Percentiles rank a stretch among this genome's conserved stretches.
These are phyloP conservation scores for Hypomontagnella monticulosa DNA, from an alignment of 495 filamentous ascomycete species.

Conservation along the genomic window DNA sequence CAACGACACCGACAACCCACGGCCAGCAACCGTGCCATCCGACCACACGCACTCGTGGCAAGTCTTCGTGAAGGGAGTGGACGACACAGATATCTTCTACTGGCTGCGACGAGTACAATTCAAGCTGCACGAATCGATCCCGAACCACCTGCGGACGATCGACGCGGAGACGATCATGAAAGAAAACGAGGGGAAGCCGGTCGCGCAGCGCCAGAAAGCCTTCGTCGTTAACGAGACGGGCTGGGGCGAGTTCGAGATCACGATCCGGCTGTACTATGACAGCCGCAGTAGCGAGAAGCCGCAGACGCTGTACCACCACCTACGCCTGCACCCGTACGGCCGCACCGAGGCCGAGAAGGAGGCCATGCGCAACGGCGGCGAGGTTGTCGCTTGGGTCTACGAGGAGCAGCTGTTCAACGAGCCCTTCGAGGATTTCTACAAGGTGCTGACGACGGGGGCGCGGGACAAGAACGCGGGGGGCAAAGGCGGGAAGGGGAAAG, in stretches of 20 bases:
- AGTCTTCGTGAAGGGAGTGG: conserved; percentile 87
- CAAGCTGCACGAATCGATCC: conserved; percentile 95
- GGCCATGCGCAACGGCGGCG: conserved; percentile 66
- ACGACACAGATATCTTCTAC: conserved; percentile 87
- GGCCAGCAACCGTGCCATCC: conserved; percentile 70
- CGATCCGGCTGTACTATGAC: conserved; percentile 90
- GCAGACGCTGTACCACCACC: conserved; percentile 86
- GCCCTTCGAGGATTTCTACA: conserved; percentile 88
- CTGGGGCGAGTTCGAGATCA: conserved; percentile 97
- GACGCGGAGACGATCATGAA: conserved; percentile 66
- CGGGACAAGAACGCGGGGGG: conserved; percentile 51
- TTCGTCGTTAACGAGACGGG: conserved; percentile 92
- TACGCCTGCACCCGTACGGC: conserved; percentile 92
- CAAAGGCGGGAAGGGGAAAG: conserved; percentile 55
- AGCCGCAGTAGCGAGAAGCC: conserved; percentile 88
- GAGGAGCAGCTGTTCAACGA: conserved; percentile 97
- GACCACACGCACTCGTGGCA: conserved; percentile 98
- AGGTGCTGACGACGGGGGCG: conserved; percentile 75
- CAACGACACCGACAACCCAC: conserved; percentile 65
- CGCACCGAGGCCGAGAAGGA: conserved; percentile 76
- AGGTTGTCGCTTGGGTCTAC: conserved; percentile 78
- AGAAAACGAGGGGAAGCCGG: conserved; percentile 63
- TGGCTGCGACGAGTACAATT: conserved; percentile 98
- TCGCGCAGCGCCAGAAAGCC: conserved; percentile 31
- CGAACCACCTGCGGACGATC: conserved; percentile 80